phyloP scores from a whole-genome alignment of 352 stramenopile species.

The Elongisporangium senticosum region DNA sequence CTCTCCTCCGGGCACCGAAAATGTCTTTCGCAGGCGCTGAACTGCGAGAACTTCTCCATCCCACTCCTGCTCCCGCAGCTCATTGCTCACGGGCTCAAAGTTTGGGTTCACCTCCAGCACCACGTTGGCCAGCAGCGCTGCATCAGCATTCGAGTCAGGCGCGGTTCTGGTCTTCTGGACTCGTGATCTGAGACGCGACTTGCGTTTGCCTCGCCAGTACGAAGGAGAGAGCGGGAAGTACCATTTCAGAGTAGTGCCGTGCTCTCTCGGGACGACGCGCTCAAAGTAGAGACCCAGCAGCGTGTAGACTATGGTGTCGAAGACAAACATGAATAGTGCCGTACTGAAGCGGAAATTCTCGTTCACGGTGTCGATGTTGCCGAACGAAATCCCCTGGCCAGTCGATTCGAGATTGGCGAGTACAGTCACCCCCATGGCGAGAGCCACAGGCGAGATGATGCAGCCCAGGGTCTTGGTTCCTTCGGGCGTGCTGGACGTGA shows the following conservation, averaged over 20 bases:
- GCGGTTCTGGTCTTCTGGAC: slow-evolving; percentile 7
- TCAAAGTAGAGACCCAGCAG: slow-evolving; percentile 89
- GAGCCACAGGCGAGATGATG: slow-evolving; percentile 50
- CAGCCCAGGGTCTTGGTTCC: slow-evolving; percentile 37
- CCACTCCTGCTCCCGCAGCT: slow-evolving; percentile 32
- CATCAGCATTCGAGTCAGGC: slow-evolving; percentile 1
- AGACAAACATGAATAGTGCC: slow-evolving; percentile 62
- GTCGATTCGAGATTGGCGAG: slow-evolving; percentile 44
- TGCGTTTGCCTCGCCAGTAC: slow-evolving; percentile 23
- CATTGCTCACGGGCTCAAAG: slow-evolving; percentile 29
- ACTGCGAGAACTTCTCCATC: slow-evolving; percentile 34
- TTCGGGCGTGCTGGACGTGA: slow-evolving; percentile 16
- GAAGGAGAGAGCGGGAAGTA: slow-evolving; percentile 83
- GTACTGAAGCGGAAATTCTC: slow-evolving; percentile 58
- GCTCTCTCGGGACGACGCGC: slow-evolving; percentile 86
- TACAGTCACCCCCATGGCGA: slow-evolving; percentile 60
- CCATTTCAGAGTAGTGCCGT: slow-evolving; percentile 84
- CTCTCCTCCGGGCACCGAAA: slow-evolving; percentile 64
- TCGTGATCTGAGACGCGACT: neutral
- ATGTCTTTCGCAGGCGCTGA: slow-evolving; percentile 52
- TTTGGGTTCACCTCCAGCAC: slow-evolving; percentile 26
- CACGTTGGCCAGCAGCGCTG: slow-evolving; percentile 22
- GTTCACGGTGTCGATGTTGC: slow-evolving; percentile 23
- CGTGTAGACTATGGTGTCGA: slow-evolving; percentile 88
- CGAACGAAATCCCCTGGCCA: slow-evolving; percentile 36